A percentile compares a stretch with the other conserved stretches of the same genome.
phyloP scores from a whole-genome alignment of 2,329 filamentous ascomycete genomes.

The Rachicladosporium sp. region DNA sequence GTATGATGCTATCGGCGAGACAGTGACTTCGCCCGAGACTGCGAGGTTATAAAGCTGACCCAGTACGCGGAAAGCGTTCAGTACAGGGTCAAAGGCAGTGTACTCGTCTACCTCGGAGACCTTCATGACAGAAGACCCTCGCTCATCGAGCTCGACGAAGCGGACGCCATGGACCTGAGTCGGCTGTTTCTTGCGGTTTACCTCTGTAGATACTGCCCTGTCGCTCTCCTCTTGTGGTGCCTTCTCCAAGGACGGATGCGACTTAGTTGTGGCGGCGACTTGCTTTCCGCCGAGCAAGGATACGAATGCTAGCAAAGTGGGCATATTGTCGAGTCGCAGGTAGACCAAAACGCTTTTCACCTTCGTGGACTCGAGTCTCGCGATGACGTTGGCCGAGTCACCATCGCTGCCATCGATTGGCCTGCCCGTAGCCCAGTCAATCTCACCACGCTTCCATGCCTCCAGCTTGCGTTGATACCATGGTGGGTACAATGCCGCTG shows the following conservation, averaged over 20 bases:
- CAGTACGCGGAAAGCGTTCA: conserved; percentile 84
- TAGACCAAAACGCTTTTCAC: conserved; percentile 64
- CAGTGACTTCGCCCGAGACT: conserved; percentile 67
- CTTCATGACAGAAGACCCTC: conserved; percentile 90
- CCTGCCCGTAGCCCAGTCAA: conserved; percentile 68
- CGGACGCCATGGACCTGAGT: conserved; percentile 75
- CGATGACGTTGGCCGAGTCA: conserved; percentile 28
- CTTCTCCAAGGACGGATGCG: conserved; percentile 25
- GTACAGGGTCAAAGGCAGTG: conserved; percentile 58
- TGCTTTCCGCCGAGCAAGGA: conserved; percentile 54
- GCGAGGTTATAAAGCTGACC: conserved; percentile 73
- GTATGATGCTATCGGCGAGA: conserved; percentile 67
- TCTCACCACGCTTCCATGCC: conserved; percentile 70
- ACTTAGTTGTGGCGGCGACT: conserved; percentile 28
- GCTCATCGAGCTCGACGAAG: conserved; percentile 75
- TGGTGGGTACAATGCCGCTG: conserved; percentile 59
- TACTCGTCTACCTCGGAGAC: conserved; percentile 69
- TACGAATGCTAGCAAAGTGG: conserved; percentile 71
- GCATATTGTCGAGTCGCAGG: conserved; percentile 72
- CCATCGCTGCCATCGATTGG: conserved; percentile 24
- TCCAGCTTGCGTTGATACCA: conserved; percentile 65
- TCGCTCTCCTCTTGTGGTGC: conserved; percentile 9
- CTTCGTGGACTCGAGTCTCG: conserved; percentile 39
- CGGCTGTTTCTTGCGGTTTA: conserved; percentile 26
- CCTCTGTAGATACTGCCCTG: background rate